Evolutionary conservation across 2,329 filamentous ascomycete species (phyloP).

Genomic region (Curvularia hawaiiensis): DNA sequence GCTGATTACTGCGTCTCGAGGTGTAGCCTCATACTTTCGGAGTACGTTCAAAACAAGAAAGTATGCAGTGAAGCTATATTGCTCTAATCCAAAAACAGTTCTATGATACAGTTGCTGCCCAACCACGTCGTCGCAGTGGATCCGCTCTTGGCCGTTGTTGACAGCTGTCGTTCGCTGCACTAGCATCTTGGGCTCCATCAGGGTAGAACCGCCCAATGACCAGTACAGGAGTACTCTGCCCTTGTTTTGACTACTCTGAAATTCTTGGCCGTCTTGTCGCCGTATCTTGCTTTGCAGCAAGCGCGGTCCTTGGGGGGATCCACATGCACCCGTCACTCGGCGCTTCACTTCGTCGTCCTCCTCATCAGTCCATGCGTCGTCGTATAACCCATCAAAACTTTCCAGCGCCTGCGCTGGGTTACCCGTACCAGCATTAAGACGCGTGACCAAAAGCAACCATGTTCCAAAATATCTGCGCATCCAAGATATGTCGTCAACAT

Average conservation of each 20-base stretch:
- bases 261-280: conserved; percentile 21
- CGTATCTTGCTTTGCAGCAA: conserved; percentile 19
- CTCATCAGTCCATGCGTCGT: conserved; percentile 34
- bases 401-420: conserved; percentile 42
- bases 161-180: conserved; percentile 27
- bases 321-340: conserved; percentile 27
- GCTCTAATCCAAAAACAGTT: conserved; percentile 24
- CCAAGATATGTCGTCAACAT: conserved; percentile 17
- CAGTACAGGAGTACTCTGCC: conserved; percentile 5
- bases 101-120: conserved; percentile 34
- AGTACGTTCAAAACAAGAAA: conserved; percentile 3
- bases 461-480: conserved; percentile 15
- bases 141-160: conserved; percentile 24
- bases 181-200: conserved; percentile 23
- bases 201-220: conserved; percentile 26
- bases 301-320: conserved; percentile 23
- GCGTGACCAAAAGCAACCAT: conserved; percentile 35
- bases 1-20: background rate
- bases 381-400: conserved; percentile 23
- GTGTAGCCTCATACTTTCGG: conserved; percentile 2
- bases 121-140: conserved; percentile 17
- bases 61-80: conserved; percentile 21
- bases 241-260: conserved; percentile 16
- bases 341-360: conserved; percentile 23
- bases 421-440: conserved; percentile 29